Base-by-base conservation (phyloP, 371 early-diverging fungal genomes). In the Mortierella sp. region DNA sequence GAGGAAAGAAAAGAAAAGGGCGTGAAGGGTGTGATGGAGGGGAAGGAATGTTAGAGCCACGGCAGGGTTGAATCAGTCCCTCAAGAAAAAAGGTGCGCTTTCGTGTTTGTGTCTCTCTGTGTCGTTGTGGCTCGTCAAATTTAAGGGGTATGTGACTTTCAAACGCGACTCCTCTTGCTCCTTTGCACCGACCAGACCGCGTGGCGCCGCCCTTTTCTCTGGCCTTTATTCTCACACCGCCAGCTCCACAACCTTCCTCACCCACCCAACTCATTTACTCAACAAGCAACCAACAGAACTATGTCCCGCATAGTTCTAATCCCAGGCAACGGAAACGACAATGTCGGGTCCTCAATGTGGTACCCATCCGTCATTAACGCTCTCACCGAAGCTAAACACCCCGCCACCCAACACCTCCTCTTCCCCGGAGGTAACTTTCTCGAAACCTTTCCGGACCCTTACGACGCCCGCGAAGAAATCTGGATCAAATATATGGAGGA, bases 401-500 rank as follows among this genome's bases (percentile, higher is more conserved):
- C 58, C 0, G 35, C n/a, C 32, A 86, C 79, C 1, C 75, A 76
- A 2, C 71, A 71, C 1, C 71, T 32, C 4, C 68, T 88, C 48
- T 88, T 88, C 38, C 83, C 83, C 6, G 88, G 83, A 4, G 86
- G 87, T 3, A 58, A 74, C 21, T 72, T 86, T 60, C 75, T 88
- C 12, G 70, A 77, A 48, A 84, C 82, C 18, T 88, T 88, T 49
- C 88, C 88, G 1, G 88, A 88, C 72, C 80, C 80, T 16, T 74
- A 76, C 38, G 78, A 79, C 35, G 88, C 86, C 11, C 79, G 78
- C 65, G 88, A 88, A 46, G 70, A 79, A 43, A 78, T 87, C 48
- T 88, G 88, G 88, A 78, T 82, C 29, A 70, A 51, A 32, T 82
- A 80, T 41, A 81, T 88, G 82, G 84, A 88, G 72, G 82, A 87